Percentiles rank a stretch among this genome's conserved stretches.
Conservation (phyloP, 495 filamentous ascomycete species). For the Penicillium canariense region DNA sequence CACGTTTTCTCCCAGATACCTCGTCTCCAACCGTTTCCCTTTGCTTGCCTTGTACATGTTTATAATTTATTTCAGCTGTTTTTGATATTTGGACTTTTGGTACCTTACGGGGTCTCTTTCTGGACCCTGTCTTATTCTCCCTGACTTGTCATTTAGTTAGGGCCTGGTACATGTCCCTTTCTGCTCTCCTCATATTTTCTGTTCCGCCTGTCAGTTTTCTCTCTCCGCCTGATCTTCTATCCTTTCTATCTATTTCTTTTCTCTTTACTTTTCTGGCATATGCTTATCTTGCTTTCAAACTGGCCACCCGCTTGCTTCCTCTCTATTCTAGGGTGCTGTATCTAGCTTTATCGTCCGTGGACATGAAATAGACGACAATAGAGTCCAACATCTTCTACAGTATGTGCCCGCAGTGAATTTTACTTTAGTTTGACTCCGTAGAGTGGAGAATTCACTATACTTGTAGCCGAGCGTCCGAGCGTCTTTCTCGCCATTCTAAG, state of each 20-base stretch:
- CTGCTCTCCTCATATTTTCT: constrained; percentile 7
- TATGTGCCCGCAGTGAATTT: not conserved
- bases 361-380: constrained; percentile 24
- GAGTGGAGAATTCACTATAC: not conserved
- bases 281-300: constrained; percentile 14
- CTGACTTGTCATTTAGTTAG: not conserved
- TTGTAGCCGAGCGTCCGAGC: not conserved
- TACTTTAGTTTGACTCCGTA: not conserved
- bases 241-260: constrained; percentile 6
- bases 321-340: constrained; percentile 16
- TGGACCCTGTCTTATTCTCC: not conserved
- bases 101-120: not conserved
- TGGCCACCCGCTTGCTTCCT: constrained; percentile 2
- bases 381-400: not conserved
- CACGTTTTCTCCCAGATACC: constrained; percentile 3
- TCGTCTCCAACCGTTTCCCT: not conserved
- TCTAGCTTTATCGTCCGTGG: constrained; percentile 23
- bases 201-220: not conserved
- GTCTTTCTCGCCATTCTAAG: too few relatives aligned
- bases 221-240: constrained; percentile 14
- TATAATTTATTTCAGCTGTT: constrained; percentile 12
- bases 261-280: constrained; percentile 15
- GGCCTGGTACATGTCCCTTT: constrained; percentile 2
- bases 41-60: constrained; percentile 21
- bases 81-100: not conserved